phyloP scores from a whole-genome alignment of 2,329 filamentous ascomycete genomes.

The Blastomyces parvus region DNA sequence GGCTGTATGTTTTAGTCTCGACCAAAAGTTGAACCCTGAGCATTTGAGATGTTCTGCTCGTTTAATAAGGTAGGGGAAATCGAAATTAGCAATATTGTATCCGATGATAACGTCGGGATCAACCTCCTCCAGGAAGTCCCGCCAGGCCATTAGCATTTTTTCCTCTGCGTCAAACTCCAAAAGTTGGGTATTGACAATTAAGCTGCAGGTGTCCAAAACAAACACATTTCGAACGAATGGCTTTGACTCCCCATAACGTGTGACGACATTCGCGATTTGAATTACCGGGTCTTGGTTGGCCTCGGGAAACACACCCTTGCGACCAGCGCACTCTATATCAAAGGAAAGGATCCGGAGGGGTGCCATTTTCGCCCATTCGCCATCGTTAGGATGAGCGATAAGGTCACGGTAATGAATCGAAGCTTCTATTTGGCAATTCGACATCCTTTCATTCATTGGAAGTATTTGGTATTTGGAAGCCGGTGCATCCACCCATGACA shows the following conservation, averaged over 20 bases:
- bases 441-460: slow-evolving; percentile 58
- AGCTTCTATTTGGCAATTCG: slow-evolving; percentile 94
- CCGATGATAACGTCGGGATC: slow-evolving; percentile 97
- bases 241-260: slow-evolving; percentile 86
- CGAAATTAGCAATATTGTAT: slow-evolving; percentile 98
- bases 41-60: slow-evolving; percentile 78
- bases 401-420: slow-evolving; percentile 72
- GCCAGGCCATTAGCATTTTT: slow-evolving; percentile 87
- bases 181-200: slow-evolving; percentile 91
- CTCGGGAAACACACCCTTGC: slow-evolving; percentile 96
- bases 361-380: slow-evolving; percentile 97
- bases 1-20: slow-evolving; percentile 60
- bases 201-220: slow-evolving; percentile 80
- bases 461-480: slow-evolving; percentile 55
- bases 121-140: slow-evolving; percentile 76
- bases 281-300: slow-evolving; percentile 88
- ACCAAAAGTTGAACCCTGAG: slow-evolving; percentile 73
- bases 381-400: slow-evolving; percentile 76
- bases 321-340: slow-evolving; percentile 96
- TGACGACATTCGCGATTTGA: slow-evolving; percentile 95
- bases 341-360: slow-evolving; percentile 88
- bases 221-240: slow-evolving; percentile 96
- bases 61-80: slow-evolving; percentile 91
- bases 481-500: slow-evolving; percentile 93
- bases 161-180: slow-evolving; percentile 72